A percentile compares a stretch with the other conserved stretches of the same genome.
These are phyloP conservation scores for Cnidoscolus chayamansa DNA, from an alignment of 441 rosid species.

Conservation along the genomic window DNA sequence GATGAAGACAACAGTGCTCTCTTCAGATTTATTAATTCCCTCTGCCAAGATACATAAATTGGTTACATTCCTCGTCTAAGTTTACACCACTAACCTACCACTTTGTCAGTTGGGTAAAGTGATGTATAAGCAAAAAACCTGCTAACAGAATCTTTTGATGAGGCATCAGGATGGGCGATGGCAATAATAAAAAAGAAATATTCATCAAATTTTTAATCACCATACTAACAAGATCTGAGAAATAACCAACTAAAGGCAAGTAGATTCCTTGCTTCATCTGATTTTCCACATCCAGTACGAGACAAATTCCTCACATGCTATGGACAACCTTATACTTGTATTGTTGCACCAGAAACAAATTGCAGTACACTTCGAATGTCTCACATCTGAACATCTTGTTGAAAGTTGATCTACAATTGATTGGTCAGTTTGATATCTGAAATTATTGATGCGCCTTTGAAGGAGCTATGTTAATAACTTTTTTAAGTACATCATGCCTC, in stretches of 20 bases:
- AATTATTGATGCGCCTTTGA: background rate
- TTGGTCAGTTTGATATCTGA: background rate
- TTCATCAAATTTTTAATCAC: background rate
- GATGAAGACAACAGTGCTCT: background rate
- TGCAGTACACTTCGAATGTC: background rate
- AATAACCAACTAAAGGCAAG: background rate
- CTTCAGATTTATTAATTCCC: background rate
- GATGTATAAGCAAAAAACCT: background rate
- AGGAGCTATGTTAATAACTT: background rate
- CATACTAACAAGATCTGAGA: background rate
- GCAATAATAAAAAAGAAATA: background rate
- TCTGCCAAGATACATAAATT: background rate
- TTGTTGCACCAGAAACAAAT: background rate
- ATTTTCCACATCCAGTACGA: background rate
- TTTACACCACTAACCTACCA: background rate
- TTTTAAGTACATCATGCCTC: background rate
- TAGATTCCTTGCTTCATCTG: background rate
- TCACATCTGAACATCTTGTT: background rate
- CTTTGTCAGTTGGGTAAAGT: background rate
- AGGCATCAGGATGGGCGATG: background rate
- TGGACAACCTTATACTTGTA: background rate
- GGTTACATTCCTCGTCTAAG: background rate
- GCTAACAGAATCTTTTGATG: background rate
- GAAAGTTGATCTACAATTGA: background rate
- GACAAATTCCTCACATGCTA: background rate